Evolutionary conservation across 495 filamentous ascomycete genomes (phyloP), one percentile per base, ranked within the genome.

Genomic region (Penicillium manginii): DNA sequence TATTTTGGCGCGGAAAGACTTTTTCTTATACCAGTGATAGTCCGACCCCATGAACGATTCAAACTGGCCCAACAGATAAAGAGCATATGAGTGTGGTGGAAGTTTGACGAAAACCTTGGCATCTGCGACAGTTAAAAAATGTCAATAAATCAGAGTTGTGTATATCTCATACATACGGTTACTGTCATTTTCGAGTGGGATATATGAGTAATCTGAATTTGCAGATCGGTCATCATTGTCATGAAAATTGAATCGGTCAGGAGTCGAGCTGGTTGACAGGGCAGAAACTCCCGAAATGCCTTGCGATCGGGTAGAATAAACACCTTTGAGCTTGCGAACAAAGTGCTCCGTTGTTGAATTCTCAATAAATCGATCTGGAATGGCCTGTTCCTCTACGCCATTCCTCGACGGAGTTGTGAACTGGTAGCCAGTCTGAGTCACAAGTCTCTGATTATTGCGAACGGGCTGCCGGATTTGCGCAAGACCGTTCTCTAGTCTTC

Each of bases 21-120:
- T 23, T 18, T 39, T 33, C 3, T 31, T 46, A 31, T 33, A 58
- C 55, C 55, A 58, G 19, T 58, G 55, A 15, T 35, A 58, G 19
- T 50, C 55, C 4, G 33, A 35, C 3, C 43, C 55, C 10, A 58
- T 21, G 46, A 50, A 50, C 17, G 37, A 39, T 9, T 37, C 31
- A 21, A 58, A 58, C 32, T 51, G 55, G 45, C 37, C 32, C n/a
- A 58, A 45, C 7, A 58, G 22, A 26, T 19, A 19, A 5, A 54
- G 18, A 10, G 51, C 3, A 22, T 49, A 58, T 8, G 55, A 35
- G 26, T 58, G 50, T 19, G 55, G 55, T 4, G 55, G 55, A 10
- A 37, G 33, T 37, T 37, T 37, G 33, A 37, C 33, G 11, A 37
- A 37, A 10, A 37, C 33, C 14, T 37, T 37, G 33, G 33, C 11